Base-by-base conservation (phyloP, 2,329 filamentous ascomycete species). In the Trematosphaeria pertusa region DNA sequence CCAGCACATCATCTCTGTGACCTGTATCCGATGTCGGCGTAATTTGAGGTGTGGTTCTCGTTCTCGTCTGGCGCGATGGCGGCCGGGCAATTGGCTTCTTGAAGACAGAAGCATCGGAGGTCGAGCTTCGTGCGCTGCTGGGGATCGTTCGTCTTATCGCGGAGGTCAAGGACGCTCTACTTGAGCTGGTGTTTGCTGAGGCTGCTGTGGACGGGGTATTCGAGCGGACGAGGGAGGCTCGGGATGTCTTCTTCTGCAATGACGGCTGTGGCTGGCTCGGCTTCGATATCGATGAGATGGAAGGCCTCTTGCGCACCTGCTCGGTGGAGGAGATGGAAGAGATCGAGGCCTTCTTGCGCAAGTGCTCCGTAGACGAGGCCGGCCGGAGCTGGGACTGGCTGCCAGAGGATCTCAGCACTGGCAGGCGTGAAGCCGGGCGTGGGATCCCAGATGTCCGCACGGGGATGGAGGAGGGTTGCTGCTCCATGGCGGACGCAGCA, bases 401-500 rank as follows among this genome's bases (percentile, higher is more conserved):
- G 32, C 39, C 56, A 32, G 72, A 69, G 33, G 74, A 50, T 30
- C 62, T 60, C 34, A 69, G 80, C 50, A 82, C 70, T 10, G 81
- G 81, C 36, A 84, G 71, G 54, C 78, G 76, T 17, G 81, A 84
- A 33, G 76, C 40, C 20, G 67, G 73, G 34, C 81, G 75, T 48
- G 81, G 81, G 39, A 83, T 64, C 39, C 64, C 67, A 31, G 72
- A 71, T 14, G 63, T 50, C 20, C 68, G 59, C 6, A 61, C 48
- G 37, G 60, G 61, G 48, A 61, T 54, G 31, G 54, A 52, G 18
- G 64, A 69, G 17, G 59, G 51, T 5, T 50, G 57, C 35, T 55
- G 59, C 34, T 73, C 69, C 70, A 73, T 71, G 43, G 52, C 51
- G 49, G 33, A 50, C 37, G 47, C 52, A 67, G 39, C 65, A 60